Conservation (phyloP, 2,329 filamentous ascomycete species). For the Ceratocystis huliohia region DNA sequence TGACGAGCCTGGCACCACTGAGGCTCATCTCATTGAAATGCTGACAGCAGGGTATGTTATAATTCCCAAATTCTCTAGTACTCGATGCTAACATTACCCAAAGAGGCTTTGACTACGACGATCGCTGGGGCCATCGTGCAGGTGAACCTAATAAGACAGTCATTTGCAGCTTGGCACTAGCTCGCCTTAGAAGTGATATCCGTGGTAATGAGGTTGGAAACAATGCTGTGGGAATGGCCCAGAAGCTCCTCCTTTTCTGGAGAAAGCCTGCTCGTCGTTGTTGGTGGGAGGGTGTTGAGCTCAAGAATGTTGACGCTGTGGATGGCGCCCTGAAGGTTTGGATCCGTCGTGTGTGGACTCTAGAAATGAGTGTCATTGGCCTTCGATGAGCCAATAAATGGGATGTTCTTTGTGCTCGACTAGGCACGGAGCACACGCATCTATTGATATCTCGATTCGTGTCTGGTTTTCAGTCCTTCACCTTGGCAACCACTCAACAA, state of each 20-base stretch:
- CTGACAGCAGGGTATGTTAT: slow-evolving; percentile 78
- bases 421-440: neutral
- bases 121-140: slow-evolving; percentile 92
- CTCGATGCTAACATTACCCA: slow-evolving; percentile 19
- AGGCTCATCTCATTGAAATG: slow-evolving; percentile 99
- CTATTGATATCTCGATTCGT: neutral
- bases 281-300: slow-evolving; percentile 97
- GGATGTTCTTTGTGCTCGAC: neutral
- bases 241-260: slow-evolving; percentile 96
- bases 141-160: slow-evolving; percentile 97
- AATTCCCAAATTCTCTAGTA: neutral
- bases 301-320: slow-evolving; percentile 79
- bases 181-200: slow-evolving; percentile 83
- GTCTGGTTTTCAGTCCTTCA: neutral
- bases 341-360: slow-evolving; percentile 95
- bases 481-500: neutral
- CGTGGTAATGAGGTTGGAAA: slow-evolving; percentile 62
- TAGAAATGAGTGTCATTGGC: slow-evolving; percentile 94
- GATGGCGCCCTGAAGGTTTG: slow-evolving; percentile 91
- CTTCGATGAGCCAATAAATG: slow-evolving; percentile 42
- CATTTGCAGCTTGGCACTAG: slow-evolving; percentile 89
- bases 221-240: slow-evolving; percentile 89
- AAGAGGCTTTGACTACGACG: slow-evolving; percentile 93
- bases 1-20: slow-evolving; percentile 89
- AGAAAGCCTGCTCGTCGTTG: slow-evolving; percentile 89